These are phyloP conservation scores for Monoraphidium neglectum DNA, from an alignment of 139 green algal genomes.

Conservation along the genomic window DNA sequence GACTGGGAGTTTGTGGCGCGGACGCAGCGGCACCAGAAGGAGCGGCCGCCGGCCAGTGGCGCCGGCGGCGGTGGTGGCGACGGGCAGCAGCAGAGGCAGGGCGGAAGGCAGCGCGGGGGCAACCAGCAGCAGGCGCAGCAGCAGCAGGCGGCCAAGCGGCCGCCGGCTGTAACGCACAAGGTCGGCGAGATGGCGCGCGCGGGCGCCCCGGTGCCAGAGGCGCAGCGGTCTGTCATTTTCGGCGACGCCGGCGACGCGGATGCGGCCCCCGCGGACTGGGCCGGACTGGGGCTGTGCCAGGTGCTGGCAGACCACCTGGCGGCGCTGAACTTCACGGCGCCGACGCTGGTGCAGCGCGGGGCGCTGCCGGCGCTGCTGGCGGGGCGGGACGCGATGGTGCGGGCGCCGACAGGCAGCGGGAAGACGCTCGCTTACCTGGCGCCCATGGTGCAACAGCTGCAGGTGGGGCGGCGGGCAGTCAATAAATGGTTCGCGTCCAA, in stretches of 20 bases:
- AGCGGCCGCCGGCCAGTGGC: too few relatives aligned
- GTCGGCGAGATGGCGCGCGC: conserved; percentile 35
- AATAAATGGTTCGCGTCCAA: too few relatives aligned
- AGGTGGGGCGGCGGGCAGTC: too few relatives aligned
- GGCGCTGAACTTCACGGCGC: conserved; percentile 62
- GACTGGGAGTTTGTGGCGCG: neutral
- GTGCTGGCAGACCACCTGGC: conserved; percentile 48
- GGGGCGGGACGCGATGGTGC: conserved; percentile 69
- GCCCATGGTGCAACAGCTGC: conserved; percentile 84
- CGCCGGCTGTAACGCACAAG: conserved; percentile 9
- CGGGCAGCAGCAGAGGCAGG: neutral
- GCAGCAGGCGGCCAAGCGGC: conserved; percentile 7
- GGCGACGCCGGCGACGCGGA: conserved; percentile 7
- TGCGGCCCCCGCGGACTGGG: conserved; percentile 23
- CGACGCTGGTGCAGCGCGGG: conserved; percentile 51
- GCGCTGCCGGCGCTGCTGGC: conserved; percentile 43
- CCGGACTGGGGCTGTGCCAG: conserved; percentile 46
- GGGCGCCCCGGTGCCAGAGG: conserved; percentile 28
- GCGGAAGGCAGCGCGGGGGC: neutral
- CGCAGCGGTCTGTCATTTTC: conserved; percentile 35
- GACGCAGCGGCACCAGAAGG: neutral
- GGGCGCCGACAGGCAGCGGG: conserved; percentile 80
- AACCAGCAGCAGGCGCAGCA: neutral
- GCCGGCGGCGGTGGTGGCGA: too few relatives aligned
- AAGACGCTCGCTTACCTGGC: conserved; percentile 94